These are phyloP conservation scores for Davidsoniella neocaledoniae DNA, from an alignment of 2,329 filamentous ascomycete species.

Conservation along the genomic window DNA sequence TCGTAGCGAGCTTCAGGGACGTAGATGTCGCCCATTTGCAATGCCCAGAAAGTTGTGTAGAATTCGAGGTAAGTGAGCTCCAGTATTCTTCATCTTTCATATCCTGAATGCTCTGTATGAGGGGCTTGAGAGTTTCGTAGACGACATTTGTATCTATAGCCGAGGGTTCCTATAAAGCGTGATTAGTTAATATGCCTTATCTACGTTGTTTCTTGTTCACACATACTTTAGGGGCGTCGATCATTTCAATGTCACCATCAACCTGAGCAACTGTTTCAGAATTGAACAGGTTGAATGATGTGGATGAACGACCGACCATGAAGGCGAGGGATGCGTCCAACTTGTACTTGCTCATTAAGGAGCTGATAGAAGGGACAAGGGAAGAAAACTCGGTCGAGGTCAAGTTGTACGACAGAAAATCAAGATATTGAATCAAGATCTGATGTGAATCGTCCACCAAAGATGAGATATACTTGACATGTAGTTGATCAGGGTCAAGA, in stretches of 20 bases:
- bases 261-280: not conserved
- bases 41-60: constrained; percentile 82
- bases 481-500: constrained; percentile 51
- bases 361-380: constrained; percentile 56
- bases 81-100: constrained; percentile 47
- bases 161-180: not conserved
- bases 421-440: constrained; percentile 73
- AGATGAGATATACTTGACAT: constrained; percentile 77
- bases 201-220: not conserved
- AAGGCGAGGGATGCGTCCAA: constrained; percentile 72
- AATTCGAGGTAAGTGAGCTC: constrained; percentile 58
- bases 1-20: constrained; percentile 65
- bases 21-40: constrained; percentile 66
- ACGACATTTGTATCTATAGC: not conserved
- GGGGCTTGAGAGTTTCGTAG: constrained; percentile 37
- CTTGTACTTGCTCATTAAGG: constrained; percentile 61
- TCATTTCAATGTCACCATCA: constrained; percentile 11
- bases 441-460: constrained; percentile 82
- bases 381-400: constrained; percentile 59
- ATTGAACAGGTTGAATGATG: constrained; percentile 43
- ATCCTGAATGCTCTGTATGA: constrained; percentile 52
- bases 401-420: constrained; percentile 69
- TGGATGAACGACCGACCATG: constrained; percentile 59
- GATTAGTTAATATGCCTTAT: not conserved
- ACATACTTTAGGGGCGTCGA: constrained; percentile 8